Percentiles rank a stretch among this genome's conserved stretches.
Evolutionary conservation across 2,329 filamentous ascomycete species (phyloP).

Genomic region (Calonectria montana): DNA sequence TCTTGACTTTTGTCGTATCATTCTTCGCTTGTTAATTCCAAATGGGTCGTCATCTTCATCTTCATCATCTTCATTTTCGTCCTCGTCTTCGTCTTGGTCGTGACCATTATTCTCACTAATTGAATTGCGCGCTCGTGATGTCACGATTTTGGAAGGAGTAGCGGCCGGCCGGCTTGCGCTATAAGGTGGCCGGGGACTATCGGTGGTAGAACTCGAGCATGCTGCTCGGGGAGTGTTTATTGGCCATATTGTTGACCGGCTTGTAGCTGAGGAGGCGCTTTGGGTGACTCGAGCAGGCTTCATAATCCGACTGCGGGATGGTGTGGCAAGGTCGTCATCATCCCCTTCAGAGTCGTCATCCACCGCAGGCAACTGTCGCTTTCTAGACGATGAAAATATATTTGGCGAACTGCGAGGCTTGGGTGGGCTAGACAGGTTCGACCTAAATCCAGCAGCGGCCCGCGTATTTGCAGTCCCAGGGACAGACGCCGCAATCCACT

Average conservation of each 20-base stretch:
- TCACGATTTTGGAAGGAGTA: constrained; percentile 15
- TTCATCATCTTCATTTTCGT: constrained; percentile 26
- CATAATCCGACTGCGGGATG: constrained; percentile 16
- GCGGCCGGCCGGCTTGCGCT: constrained; percentile 12
- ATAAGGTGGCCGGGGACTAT: constrained; percentile 2
- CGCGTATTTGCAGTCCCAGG: constrained; percentile 37
- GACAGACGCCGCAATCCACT: constrained; percentile 39
- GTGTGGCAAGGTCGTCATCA: constrained; percentile 31
- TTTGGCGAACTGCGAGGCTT: constrained; percentile 1
- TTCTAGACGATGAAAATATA: constrained; percentile 18
- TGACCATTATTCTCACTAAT: not conserved
- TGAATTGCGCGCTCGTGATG: not conserved
- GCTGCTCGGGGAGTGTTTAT: constrained; percentile 27
- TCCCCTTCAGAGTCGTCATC: constrained; percentile 34
- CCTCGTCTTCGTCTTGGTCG: constrained; percentile 22
- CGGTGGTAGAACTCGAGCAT: constrained; percentile 16
- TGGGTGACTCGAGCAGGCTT: constrained; percentile 20
- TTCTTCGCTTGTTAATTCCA: constrained; percentile 46
- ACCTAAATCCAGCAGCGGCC: constrained; percentile 43
- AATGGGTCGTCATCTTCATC: constrained; percentile 50
- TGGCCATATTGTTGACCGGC: constrained; percentile 26
- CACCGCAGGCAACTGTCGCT: constrained; percentile 19
- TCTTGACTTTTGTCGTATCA: constrained; percentile 45
- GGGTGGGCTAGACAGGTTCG: constrained; percentile 33
- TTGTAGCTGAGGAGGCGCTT: constrained; percentile 21